Evolutionary conservation across 192 early-diverging fungal species (phyloP).

Genomic region (Rhizoclosmatium globosum): DNA sequence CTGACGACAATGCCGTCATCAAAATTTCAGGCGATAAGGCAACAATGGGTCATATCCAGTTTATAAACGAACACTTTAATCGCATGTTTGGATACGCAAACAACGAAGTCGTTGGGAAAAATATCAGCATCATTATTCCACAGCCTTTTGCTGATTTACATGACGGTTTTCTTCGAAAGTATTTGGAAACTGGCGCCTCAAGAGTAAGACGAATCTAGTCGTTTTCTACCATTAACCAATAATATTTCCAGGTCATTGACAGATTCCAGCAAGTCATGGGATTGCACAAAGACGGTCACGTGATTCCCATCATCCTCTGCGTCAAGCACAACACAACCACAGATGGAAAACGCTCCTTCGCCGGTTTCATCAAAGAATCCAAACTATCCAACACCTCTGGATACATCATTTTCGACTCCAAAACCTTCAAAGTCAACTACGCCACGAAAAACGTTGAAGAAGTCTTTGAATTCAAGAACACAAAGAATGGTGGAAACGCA

Average conservation of each 20-base stretch:
- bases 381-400: slow-evolving; percentile 10
- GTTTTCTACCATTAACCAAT: background rate
- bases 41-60: background rate
- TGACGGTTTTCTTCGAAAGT: slow-evolving; percentile 43
- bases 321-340: slow-evolving; percentile 46
- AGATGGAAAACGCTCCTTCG: slow-evolving; percentile 39
- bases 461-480: slow-evolving; percentile 20
- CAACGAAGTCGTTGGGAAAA: slow-evolving; percentile 39
- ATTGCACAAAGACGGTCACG: slow-evolving; percentile 36
- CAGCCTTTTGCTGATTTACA: slow-evolving; percentile 51
- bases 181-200: slow-evolving; percentile 53
- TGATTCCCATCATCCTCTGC: slow-evolving; percentile 39
- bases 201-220: too few species aligned
- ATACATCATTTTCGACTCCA: slow-evolving; percentile 37
- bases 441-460: slow-evolving; percentile 12
- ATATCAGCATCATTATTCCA: slow-evolving; percentile 50
- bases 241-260: slow-evolving; percentile 56
- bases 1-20: slow-evolving; percentile 27
- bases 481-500: slow-evolving; percentile 34
- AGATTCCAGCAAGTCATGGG: slow-evolving; percentile 47
- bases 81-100: slow-evolving; percentile 41
- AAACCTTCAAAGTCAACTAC: background rate
- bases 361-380: slow-evolving; percentile 25
- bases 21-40: slow-evolving; percentile 26
- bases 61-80: slow-evolving; percentile 34